phyloP scores from a whole-genome alignment of 345 rosid species.

The Lepidium didymum region DNA sequence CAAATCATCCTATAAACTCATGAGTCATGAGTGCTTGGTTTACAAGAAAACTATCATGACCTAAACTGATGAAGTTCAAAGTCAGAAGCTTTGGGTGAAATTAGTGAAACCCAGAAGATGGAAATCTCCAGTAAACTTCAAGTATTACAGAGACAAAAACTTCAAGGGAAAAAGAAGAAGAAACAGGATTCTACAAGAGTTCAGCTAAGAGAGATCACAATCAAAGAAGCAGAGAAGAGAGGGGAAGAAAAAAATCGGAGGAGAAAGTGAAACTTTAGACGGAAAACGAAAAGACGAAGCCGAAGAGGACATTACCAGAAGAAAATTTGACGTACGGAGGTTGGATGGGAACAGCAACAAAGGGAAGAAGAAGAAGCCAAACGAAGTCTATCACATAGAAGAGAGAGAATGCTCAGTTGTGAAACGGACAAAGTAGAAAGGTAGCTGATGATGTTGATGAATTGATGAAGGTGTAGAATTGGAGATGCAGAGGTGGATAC shows the following conservation, averaged over 20 bases:
- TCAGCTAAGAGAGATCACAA: conserved; percentile 14
- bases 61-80: background rate
- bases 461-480: background rate
- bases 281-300: conserved; percentile 13
- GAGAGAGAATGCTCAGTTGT: conserved; percentile 31
- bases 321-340: conserved; percentile 26
- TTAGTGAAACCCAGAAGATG: conserved; percentile 8
- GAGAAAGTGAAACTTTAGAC: conserved; percentile 8
- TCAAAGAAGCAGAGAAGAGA: conserved; percentile 15
- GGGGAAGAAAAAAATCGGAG: conserved; percentile 8
- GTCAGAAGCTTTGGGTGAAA: conserved; percentile 3
- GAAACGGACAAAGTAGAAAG: conserved; percentile 59
- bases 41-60: conserved; percentile 4
- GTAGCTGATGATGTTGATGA: conserved; percentile 38
- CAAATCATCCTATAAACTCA: background rate
- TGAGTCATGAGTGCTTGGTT: conserved; percentile 5
- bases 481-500: conserved; percentile 18
- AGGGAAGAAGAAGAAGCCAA: conserved; percentile 30
- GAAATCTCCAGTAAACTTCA: background rate
- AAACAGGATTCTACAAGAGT: conserved; percentile 17
- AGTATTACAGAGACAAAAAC: conserved; percentile 3
- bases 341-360: conserved; percentile 15
- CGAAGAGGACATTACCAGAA: conserved; percentile 23
- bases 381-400: conserved; percentile 21
- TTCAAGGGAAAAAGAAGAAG: background rate